Evolutionary conservation across 2,329 filamentous ascomycete species (phyloP).

Genomic region (Cercospora sp.): DNA sequence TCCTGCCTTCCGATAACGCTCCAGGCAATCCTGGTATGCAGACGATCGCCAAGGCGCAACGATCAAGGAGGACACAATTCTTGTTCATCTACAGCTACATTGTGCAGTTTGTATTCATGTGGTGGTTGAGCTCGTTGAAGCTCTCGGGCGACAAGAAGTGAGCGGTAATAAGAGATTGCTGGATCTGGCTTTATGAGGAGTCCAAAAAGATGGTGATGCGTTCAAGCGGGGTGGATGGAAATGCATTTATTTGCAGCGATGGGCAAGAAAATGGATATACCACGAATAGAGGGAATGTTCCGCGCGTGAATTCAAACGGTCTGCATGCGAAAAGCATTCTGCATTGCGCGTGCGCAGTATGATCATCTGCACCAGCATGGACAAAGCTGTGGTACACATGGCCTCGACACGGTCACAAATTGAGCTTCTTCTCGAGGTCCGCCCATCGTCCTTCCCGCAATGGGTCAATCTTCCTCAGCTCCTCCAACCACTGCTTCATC

Average conservation of each 20-base stretch:
- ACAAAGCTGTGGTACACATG: background rate
- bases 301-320: background rate
- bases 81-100: slow-evolving; percentile 93
- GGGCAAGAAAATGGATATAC: background rate
- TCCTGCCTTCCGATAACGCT: slow-evolving; percentile 77
- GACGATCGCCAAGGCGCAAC: slow-evolving; percentile 78
- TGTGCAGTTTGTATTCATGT: slow-evolving; percentile 94
- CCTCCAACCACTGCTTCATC: slow-evolving; percentile 57
- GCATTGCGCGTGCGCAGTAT: background rate
- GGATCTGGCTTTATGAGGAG: background rate
- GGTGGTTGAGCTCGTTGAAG: slow-evolving; percentile 63
- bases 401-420: slow-evolving; percentile 36
- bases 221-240: slow-evolving; percentile 17
- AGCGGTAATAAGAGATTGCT: slow-evolving; percentile 3
- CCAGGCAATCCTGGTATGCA: slow-evolving; percentile 65
- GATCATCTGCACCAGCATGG: too few species aligned
- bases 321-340: background rate
- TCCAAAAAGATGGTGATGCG: slow-evolving; percentile 11
- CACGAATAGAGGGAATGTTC: background rate
- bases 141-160: slow-evolving; percentile 23
- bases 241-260: background rate
- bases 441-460: slow-evolving; percentile 73
- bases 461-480: slow-evolving; percentile 69
- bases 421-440: slow-evolving; percentile 60
- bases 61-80: slow-evolving; percentile 85